A percentile compares a stretch with the other conserved stretches of the same genome.
Conservation (phyloP, 1,284 basidiomycete species). For the Fomitopsis pinicola region DNA sequence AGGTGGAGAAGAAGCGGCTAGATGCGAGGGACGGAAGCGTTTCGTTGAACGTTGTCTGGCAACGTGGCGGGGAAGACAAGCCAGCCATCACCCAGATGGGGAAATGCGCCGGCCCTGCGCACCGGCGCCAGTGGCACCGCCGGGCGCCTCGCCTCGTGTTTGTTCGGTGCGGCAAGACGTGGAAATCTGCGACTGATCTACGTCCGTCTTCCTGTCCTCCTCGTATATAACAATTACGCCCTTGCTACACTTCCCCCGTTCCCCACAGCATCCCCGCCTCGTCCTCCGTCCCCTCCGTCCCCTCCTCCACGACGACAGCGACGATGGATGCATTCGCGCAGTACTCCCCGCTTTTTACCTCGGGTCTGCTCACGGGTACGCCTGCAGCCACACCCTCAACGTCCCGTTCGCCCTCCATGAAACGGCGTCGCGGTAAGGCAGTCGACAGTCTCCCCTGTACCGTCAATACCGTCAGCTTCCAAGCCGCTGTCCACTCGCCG, state of each 20-base stretch:
- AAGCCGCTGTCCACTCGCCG: slow-evolving; percentile 14
- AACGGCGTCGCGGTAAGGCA: slow-evolving; percentile 27
- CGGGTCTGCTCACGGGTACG: slow-evolving; percentile 43
- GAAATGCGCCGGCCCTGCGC: background rate
- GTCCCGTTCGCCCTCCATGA: slow-evolving; percentile 28
- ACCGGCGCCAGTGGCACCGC: background rate
- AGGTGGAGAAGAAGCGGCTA: background rate
- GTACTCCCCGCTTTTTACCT: slow-evolving; percentile 59
- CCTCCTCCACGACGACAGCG: background rate
- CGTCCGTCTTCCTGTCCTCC: background rate
- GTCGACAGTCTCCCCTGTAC: slow-evolving; percentile 38
- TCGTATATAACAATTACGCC: background rate
- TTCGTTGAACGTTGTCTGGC: background rate
- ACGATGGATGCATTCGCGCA: slow-evolving; percentile 25
- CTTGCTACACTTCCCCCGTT: background rate
- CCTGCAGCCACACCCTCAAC: slow-evolving; percentile 25
- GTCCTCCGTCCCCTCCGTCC: too few relatives aligned
- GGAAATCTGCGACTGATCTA: background rate
- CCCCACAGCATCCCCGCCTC: background rate
- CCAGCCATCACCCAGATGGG: background rate
- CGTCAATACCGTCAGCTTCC: slow-evolving; percentile 29
- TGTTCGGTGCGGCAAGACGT: background rate
- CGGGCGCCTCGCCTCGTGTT: background rate
- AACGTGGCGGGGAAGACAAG: background rate
- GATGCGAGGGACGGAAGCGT: background rate